Percentiles rank a stretch among this genome's conserved stretches.
These are phyloP conservation scores for Leucocoprinus sp. DNA, from an alignment of 768 basidiomycete species.

Conservation along the genomic window DNA sequence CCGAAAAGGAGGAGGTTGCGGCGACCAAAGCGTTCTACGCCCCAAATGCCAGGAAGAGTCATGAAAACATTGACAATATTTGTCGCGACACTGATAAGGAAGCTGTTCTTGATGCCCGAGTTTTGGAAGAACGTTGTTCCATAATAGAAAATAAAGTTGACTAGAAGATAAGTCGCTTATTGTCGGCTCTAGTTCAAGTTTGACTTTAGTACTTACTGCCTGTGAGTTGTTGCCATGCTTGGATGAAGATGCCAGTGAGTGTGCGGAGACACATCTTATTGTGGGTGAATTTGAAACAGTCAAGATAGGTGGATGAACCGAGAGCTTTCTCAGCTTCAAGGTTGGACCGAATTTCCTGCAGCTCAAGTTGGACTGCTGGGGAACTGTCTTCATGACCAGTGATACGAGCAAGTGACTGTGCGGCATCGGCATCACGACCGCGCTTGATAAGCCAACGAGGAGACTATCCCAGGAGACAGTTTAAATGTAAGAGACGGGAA, in stretches of 20 bases:
- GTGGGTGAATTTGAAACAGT: slow-evolving; percentile 48
- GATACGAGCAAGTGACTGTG: slow-evolving; percentile 54
- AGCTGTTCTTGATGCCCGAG: slow-evolving; percentile 48
- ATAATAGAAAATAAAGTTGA: slow-evolving; percentile 70
- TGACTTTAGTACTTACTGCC: slow-evolving; percentile 33
- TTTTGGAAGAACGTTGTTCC: slow-evolving; percentile 60
- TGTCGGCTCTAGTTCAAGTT: neutral
- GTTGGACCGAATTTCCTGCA: slow-evolving; percentile 41
- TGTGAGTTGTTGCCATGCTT: slow-evolving; percentile 68
- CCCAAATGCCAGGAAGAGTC: slow-evolving; percentile 74
- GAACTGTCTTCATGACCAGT: slow-evolving; percentile 42
- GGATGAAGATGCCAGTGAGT: slow-evolving; percentile 76
- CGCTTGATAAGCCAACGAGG: slow-evolving; percentile 75
- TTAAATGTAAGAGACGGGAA: neutral
- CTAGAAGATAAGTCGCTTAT: slow-evolving; percentile 15
- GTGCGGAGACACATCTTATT: slow-evolving; percentile 63
- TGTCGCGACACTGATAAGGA: slow-evolving; percentile 61
- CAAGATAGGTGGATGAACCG: slow-evolving; percentile 55
- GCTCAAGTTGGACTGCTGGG: slow-evolving; percentile 47
- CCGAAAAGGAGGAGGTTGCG: slow-evolving; percentile 73
- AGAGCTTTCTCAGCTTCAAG: slow-evolving; percentile 54
- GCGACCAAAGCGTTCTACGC: slow-evolving; percentile 78
- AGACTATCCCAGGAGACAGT: slow-evolving; percentile 27
- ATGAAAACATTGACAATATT: slow-evolving; percentile 72
- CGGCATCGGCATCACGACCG: slow-evolving; percentile 51